Percentiles rank a stretch among this genome's conserved stretches.
Evolutionary conservation across 2,329 filamentous ascomycete species (phyloP).

Genomic region (Epicoccum nigrum): DNA sequence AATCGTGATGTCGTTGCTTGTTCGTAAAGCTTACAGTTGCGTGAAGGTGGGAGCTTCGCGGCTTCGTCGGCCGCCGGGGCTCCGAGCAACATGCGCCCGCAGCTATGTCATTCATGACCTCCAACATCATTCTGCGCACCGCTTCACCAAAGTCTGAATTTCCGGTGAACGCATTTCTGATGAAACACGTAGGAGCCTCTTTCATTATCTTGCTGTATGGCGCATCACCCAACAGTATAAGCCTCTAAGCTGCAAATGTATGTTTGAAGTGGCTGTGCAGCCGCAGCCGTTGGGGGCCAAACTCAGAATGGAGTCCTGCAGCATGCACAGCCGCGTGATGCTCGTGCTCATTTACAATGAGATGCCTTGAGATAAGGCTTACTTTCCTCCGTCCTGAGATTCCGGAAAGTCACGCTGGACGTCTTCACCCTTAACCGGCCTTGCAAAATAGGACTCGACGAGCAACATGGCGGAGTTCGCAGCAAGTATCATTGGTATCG

Average conservation of each 20-base stretch:
- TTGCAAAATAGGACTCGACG: neutral
- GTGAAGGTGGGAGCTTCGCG: slow-evolving; percentile 10
- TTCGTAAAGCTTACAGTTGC: slow-evolving; percentile 3
- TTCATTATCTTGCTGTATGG: neutral
- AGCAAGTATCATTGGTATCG: slow-evolving; percentile 32
- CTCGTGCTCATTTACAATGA: neutral
- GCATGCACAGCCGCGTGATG: neutral
- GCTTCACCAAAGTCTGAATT: neutral
- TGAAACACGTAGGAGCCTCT: neutral
- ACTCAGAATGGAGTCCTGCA: neutral
- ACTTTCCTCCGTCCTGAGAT: neutral
- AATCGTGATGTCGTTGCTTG: slow-evolving; percentile 6
- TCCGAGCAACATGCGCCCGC: slow-evolving; percentile 1
- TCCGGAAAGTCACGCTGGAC: neutral
- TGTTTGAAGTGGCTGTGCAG: neutral
- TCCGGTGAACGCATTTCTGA: neutral
- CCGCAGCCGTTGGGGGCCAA: neutral
- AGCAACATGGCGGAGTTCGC: slow-evolving; percentile 27
- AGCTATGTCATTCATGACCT: slow-evolving; percentile 1
- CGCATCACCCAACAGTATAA: neutral
- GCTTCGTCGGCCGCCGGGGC: slow-evolving; percentile 10
- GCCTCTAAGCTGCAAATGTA: neutral
- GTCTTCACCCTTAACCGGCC: neutral
- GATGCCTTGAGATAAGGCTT: neutral
- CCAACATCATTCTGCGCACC: neutral